Percentiles rank a stretch among this genome's conserved stretches.
phyloP scores from a whole-genome alignment of 257 asterid species.

The Solanum tarapatanum region DNA sequence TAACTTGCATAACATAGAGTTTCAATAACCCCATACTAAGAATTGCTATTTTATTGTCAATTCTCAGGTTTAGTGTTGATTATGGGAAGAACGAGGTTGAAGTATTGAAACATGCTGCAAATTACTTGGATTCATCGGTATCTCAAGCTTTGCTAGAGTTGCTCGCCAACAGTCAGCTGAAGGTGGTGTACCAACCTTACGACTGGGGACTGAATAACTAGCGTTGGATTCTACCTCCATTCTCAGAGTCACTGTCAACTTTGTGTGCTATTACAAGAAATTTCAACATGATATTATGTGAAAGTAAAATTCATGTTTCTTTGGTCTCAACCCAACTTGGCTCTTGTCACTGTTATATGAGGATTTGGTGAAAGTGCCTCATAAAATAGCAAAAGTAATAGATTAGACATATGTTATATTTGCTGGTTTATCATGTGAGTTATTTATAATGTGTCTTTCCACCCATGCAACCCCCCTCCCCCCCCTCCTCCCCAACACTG shows the following conservation, averaged over 20 bases:
- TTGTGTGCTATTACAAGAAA: neutral
- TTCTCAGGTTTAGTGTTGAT: slow-evolving; percentile 65
- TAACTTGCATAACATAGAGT: neutral
- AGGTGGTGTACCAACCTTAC: slow-evolving; percentile 50
- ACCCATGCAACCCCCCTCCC: neutral
- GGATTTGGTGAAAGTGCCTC: neutral
- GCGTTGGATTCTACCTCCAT: neutral
- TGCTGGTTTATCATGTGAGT: neutral
- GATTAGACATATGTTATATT: neutral
- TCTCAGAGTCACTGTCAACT: neutral
- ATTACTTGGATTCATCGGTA: slow-evolving; percentile 41
- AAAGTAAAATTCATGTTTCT: neutral
- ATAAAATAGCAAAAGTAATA: neutral
- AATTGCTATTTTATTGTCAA: neutral
- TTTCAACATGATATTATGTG: neutral
- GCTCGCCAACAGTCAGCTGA: slow-evolving; percentile 48
- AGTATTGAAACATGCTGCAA: slow-evolving; percentile 77
- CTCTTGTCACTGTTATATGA: neutral
- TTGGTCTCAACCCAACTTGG: neutral
- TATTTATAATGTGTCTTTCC: neutral
- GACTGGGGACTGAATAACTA: slow-evolving; percentile 78
- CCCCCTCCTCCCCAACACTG: neutral
- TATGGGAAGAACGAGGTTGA: slow-evolving; percentile 73
- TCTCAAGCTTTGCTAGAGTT: slow-evolving; percentile 54
- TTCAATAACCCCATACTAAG: neutral